A percentile compares a stretch with the other conserved stretches of the same genome.
phyloP scores from a whole-genome alignment of 371 early-diverging fungal genomes.

The Rhizopus microsporus region DNA sequence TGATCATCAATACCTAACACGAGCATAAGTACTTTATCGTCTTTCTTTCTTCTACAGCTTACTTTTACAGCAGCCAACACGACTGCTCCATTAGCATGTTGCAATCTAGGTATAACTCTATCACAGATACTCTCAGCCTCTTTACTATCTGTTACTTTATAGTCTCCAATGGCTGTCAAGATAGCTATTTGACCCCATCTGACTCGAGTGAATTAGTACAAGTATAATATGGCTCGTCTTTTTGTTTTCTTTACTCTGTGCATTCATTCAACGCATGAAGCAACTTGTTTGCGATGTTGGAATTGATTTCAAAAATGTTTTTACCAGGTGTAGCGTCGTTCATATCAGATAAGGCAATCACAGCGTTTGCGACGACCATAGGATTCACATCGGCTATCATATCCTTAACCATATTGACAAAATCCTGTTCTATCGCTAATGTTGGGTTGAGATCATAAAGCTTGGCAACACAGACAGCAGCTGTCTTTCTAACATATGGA shows the following conservation, averaged over 20 bases:
- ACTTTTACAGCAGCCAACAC: slow-evolving; percentile 82
- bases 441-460: slow-evolving; percentile 81
- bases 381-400: slow-evolving; percentile 93
- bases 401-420: slow-evolving; percentile 84
- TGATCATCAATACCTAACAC: slow-evolving; percentile 60
- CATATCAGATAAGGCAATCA: slow-evolving; percentile 93
- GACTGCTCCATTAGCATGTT: slow-evolving; percentile 93
- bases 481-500: slow-evolving; percentile 31
- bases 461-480: slow-evolving; percentile 68
- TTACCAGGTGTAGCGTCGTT: slow-evolving; percentile 78
- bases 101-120: slow-evolving; percentile 85
- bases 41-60: slow-evolving; percentile 31
- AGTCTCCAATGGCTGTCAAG: slow-evolving; percentile 81
- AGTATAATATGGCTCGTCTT: background rate
- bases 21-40: slow-evolving; percentile 14
- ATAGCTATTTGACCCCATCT: slow-evolving; percentile 97
- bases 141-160: slow-evolving; percentile 64
- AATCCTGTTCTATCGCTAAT: slow-evolving; percentile 78
- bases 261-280: slow-evolving; percentile 95
- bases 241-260: slow-evolving; percentile 68
- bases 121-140: slow-evolving; percentile 91
- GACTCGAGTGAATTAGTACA: background rate
- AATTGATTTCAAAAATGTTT: slow-evolving; percentile 81
- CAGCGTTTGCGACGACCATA: slow-evolving; percentile 95
- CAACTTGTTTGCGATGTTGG: slow-evolving; percentile 81